Evolutionary conservation across 306 rosid genomes (phyloP), one percentile per base, ranked within the genome.

Genomic region (Clitoria ternatea): DNA sequence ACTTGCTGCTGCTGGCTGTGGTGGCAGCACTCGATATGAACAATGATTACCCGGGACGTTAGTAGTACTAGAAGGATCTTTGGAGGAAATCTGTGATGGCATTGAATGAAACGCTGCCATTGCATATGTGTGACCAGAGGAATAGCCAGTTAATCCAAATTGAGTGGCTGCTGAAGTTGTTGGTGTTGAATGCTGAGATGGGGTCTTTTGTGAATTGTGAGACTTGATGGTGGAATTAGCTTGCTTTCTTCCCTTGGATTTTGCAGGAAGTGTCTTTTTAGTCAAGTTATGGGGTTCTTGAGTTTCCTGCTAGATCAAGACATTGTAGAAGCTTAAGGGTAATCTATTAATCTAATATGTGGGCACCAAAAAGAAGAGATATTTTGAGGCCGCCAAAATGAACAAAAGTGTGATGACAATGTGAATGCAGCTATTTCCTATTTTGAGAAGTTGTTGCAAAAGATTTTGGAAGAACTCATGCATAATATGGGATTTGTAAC

Each of bases 171-270:
- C 64, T 22, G 79, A 66, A 68, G 22, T 79, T 66, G 52, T 42
- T 72, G 77, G 67, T 57, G 70, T 18, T 27, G 71, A 50, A 7
- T 60, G 75, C 45, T 71, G 73, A 26, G 65, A 20, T 64, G 80
- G 45, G 8, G 49, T 36, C 23, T 70, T 79, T 23, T 56, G 81
- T 17, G 37, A 49, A 55, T 52, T 66, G 4, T 72, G 77, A 63
- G 83, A 72, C 79, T 79, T 85, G 20, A 8, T 33, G 44, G 22
- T 61, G 10, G 70, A 52, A 79, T 55, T 82, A 42, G 53, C 8
- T 14, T 62, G 82, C 67, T 78, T 92, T 78, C 81, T 92, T 47
- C 82, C 83, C 70, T 30, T 82, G 37, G 86, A 43, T 86, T 86
- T 92, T 13, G 71, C 53, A 18, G 85, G 44, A 67, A 26, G 19